Evolutionary conservation across 2,329 filamentous ascomycete genomes (phyloP), one percentile per base, ranked within the genome.

Genomic region (Thelonectria blattea): DNA sequence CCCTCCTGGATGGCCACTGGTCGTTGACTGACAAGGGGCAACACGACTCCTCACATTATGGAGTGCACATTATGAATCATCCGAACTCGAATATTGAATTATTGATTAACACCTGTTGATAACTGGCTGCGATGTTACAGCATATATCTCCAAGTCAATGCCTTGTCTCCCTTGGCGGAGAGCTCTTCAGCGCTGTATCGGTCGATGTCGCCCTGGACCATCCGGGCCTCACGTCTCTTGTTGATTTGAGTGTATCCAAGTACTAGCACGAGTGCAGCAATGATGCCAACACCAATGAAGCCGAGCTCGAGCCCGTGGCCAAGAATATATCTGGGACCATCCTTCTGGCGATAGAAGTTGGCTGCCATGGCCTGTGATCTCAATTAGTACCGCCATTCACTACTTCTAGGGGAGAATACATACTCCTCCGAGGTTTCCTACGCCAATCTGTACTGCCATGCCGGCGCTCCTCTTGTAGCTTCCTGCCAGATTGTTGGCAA

Each of bases 401-500:
- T 15, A 8, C 14, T 39, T 8, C 3, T 14, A 49, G 9, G 18
- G 14, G 12, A 10, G 18, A 4, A 15, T 12, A 10, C 56, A 20
- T 53, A 58, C 56, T 1, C 56, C 56, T 14, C 56, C 56, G 12
- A 58, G 50, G 15, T 58, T 58, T 30, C 56, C 56, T 9, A 58
- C 24, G 11, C 56, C 56, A 51, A 90, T 88, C 43, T 88, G 85
- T 12, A 90, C 75, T 0, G 86, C 88, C 82, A 89, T 89, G 2
- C 86, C 87, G 0, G 81, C 83, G 9, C 82, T 83, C 5, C 87
- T 80, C 74, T 96, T 96, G 73, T 82, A 82, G 47, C 77, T 80
- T 0, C 81, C 81, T 56, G 93, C 87, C 11, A 91, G 82, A 61
- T 96, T 96, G 73, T 95, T 96, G 34, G 85, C 85, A 0, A 88